Evolutionary conservation across 1,284 basidiomycete genomes (phyloP), one percentile per base, ranked within the genome.

Genomic region (Rhodotorula sp.): DNA sequence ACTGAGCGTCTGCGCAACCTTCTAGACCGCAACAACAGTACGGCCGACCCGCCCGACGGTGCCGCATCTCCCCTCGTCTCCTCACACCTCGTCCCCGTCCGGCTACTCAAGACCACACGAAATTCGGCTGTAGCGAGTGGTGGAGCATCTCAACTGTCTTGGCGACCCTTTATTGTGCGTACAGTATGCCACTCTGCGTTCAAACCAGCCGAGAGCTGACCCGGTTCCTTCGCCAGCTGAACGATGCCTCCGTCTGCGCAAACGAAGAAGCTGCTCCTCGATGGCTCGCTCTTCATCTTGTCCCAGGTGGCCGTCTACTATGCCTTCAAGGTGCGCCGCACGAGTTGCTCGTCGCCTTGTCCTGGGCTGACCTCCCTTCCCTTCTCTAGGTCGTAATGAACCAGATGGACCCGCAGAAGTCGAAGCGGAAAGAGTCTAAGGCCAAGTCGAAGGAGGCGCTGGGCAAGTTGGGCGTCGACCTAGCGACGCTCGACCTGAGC

Each of bases 381-480:
- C 48, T 2, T 30, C 16, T 16, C 44, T 66, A 75, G 74, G 78
- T 78, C 46, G 76, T 81, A 69, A 78, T 81, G 77, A 67, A 71
- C 9, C 77, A 78, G 18, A 70, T 81, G 64, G 81, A 81, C 60
- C 81, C 81, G 37, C 47, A 69, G 9, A 62, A 57, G 34, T 57
- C 52, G 44, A 91, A 90, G 77, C 87, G 89, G 50, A 77, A 87
- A 61, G 87, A 89, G 75, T 86, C 88, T 16, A 76, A 76, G 63
- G 56, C 57, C 22, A 91, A 90, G 77, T 87, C 88, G 56, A 77
- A 87, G 68, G 86, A 89, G 75, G 86, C 88, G 20, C 76, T 92
- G 71, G 86, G 87, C 73, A 86, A 86, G 66, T 80, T 92, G n/a
- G 89, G 89, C 18, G 22, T 73, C n/a, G 71, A 75, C 9, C 87